Base-by-base conservation (phyloP, 805 yeast species). In the Saccharomyces jurei region DNA sequence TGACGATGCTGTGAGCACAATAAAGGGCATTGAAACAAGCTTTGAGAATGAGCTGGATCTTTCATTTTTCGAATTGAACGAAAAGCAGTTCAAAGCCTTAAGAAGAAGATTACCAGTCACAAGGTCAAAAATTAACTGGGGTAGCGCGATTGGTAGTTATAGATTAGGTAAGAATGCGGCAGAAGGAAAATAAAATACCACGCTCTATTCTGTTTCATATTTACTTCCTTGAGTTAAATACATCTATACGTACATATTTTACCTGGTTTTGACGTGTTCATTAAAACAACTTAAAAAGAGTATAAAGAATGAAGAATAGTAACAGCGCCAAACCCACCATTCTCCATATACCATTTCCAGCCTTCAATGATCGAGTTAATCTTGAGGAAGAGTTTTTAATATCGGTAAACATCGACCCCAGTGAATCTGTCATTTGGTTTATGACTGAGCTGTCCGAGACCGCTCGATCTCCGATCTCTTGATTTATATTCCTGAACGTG, bases 101-200 rank as follows among this genome's bases (percentile, higher is more conserved):
- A 81, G 99, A 73, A 84, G 99, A 71, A 89, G 89, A 68, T 76
- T 92, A 58, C 99, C 99, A 6, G 84, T 92, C 22, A 92, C 96
- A 22, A 80, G 97, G 67, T 81, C 96, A 17, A 90, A 87, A 68
- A 86, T 92, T 64, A 88, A 89, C 68, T 92, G 99, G 99, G 97
- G 96, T 30, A 87, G 82, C 65, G 89, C 97, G 10, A 88, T 89
- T 62, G 96, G 95, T 17, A 87, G 84, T 67, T 91, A 91, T 72
- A 81, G 89, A 64, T 75, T 92, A 48, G 98, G 98, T 17, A 83
- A 83, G 59, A 91, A 87, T 66, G 90, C 84, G 32, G 84, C 77
- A 10, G 75, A 77, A 52, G 77, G 76, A 51, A 63, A 72, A 64
- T 51, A 51, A 56, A 50, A 44, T 4, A 54, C 52, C 56, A 46